Base-by-base conservation (phyloP, 331 rosid genomes). In the Pyrus hybrid region DNA sequence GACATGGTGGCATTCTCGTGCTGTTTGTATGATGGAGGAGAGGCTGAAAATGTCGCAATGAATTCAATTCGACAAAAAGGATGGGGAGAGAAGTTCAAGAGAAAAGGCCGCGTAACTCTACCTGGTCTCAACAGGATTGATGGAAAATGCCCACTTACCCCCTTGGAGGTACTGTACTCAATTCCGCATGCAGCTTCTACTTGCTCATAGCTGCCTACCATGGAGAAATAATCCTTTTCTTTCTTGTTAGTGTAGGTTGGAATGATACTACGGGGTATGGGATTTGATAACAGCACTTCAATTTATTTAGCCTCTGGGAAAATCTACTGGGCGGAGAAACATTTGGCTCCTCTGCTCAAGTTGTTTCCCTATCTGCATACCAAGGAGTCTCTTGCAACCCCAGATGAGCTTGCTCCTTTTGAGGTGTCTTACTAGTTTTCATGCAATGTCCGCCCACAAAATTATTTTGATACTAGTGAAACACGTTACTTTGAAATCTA, bases 1-100 rank as follows among this genome's bases (percentile, higher is more conserved):
- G 99, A 95, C 88, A 95, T 95, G 98, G 88, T 95, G 41, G 99
- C 99, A 54, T 95, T 95, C 86, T 95, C 98, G 23, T 95, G 98
- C 83, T 95, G 99, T 68, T 69, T 89, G 69, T 95, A 95, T 80
- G 97, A 91, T 74, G 98, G 99, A 61, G 99, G 97, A 70, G 75
- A 83, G 81, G 85, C 81, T 43, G 98, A 92, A 80, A 92, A 88
- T 66, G 53, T 77, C 58, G 93, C 88, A 85, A 90, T 94, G 99
- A 90, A 92, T 84, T 84, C 81, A 53, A 83, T 82, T 76, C 86
- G 99, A 83, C 90, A 92, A 80, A 94, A 72, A 74, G 97, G 92
- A 22, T 94, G 99, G 99, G 85, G 77, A 80, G 76, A 88, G 12
- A 94, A 95, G 83, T 95, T 95, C 85, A 92, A 86, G 81, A 87